These are phyloP conservation scores for Furcasterigmium sp. DNA, from an alignment of 2,329 filamentous ascomycete species.

Conservation along the genomic window DNA sequence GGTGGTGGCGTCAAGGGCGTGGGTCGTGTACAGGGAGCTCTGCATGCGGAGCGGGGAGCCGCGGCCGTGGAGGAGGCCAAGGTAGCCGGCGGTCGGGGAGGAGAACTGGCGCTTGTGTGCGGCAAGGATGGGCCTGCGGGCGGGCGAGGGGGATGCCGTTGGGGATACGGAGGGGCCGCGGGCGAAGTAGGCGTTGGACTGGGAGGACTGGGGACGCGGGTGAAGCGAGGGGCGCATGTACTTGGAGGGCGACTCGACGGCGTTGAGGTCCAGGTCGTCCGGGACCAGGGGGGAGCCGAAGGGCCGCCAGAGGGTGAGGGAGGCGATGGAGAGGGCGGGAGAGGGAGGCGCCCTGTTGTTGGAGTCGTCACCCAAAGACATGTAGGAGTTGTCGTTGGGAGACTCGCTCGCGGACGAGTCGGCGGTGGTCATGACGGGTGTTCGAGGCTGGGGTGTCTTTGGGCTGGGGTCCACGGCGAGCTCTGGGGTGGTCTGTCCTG, in stretches of 20 bases:
- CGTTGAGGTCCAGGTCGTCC: background rate
- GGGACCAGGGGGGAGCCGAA: background rate
- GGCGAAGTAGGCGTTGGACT: background rate
- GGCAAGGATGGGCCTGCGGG: background rate
- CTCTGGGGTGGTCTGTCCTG: too few relatives aligned
- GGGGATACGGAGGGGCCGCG: background rate
- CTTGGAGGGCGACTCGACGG: slow-evolving; percentile 1
- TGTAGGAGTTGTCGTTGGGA: background rate
- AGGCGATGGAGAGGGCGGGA: background rate
- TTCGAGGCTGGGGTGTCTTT: background rate
- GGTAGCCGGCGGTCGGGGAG: slow-evolving; percentile 12
- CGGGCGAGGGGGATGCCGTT: background rate
- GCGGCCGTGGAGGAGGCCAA: slow-evolving; percentile 11
- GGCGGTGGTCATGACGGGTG: slow-evolving; percentile 1
- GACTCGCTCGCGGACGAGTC: slow-evolving; percentile 1
- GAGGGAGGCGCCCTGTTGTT: background rate
- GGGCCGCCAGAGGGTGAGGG: background rate
- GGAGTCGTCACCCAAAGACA: background rate
- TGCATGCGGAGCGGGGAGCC: slow-evolving; percentile 1
- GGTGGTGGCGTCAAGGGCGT: background rate
- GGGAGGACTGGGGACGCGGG: background rate
- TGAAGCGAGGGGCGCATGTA: background rate
- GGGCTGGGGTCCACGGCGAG: background rate
- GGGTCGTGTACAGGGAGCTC: background rate
- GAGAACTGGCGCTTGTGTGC: slow-evolving; percentile 13